A percentile compares a stretch with the other conserved stretches of the same genome.
These are phyloP conservation scores for Amphibolis antarctica DNA, from an alignment of 106 monocot species.

Conservation along the genomic window DNA sequence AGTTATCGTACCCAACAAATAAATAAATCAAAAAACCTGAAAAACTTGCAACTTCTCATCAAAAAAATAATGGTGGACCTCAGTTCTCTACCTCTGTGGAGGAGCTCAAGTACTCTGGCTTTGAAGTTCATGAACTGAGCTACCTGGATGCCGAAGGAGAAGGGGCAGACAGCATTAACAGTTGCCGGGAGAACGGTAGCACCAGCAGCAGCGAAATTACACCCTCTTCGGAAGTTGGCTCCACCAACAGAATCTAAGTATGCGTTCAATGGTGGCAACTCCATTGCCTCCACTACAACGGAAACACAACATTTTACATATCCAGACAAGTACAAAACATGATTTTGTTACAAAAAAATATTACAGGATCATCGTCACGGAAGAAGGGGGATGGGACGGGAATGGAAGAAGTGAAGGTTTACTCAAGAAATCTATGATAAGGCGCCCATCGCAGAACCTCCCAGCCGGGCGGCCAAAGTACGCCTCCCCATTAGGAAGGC, in stretches of 20 bases:
- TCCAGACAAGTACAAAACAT: too few relatives aligned
- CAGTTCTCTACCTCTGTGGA: constrained; percentile 34
- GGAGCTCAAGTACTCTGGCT: constrained; percentile 47
- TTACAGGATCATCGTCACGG: too few relatives aligned
- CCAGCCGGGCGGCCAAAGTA: constrained; percentile 50
- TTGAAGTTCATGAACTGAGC: constrained; percentile 72
- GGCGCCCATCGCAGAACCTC: constrained; percentile 85
- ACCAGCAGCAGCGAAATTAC: constrained; percentile 78
- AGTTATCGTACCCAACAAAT: too few relatives aligned
- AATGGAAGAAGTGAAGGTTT: too few relatives aligned
- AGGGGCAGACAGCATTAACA: constrained; percentile 61
- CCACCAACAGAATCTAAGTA: constrained; percentile 71
- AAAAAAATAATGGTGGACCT: too few relatives aligned
- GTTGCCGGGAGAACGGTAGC: constrained; percentile 68
- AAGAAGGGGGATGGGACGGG: too few relatives aligned
- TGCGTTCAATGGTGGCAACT: constrained; percentile 54
- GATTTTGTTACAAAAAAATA: too few relatives aligned
- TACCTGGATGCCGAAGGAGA: constrained; percentile 74
- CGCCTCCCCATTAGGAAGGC: constrained; percentile 52
- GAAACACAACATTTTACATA: too few relatives aligned
- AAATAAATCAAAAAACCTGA: too few relatives aligned
- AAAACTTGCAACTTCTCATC: too few relatives aligned
- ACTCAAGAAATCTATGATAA: constrained; percentile 85
- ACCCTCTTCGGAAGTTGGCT: constrained; percentile 52
- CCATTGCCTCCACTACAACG: constrained; percentile 63